Evolutionary conservation across 331 rosid genomes (phyloP).

Genomic region (Dryas integrifolia): DNA sequence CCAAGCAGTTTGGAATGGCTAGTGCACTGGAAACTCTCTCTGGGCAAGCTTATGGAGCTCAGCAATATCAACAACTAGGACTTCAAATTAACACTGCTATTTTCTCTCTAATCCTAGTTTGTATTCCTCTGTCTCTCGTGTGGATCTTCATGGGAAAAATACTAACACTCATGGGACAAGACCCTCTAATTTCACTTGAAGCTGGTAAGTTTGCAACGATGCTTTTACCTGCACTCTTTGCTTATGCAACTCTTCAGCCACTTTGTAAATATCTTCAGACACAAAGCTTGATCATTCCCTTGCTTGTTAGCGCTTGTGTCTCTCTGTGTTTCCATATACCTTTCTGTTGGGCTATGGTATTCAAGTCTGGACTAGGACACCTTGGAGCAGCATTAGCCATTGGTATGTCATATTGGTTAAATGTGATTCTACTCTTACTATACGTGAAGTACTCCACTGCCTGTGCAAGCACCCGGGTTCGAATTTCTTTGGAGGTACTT

Average conservation of each 20-base stretch:
- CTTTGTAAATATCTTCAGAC: constrained; percentile 50
- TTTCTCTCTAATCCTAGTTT: constrained; percentile 45
- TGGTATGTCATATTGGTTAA: constrained; percentile 49
- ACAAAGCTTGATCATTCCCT: constrained; percentile 55
- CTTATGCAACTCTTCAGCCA: constrained; percentile 57
- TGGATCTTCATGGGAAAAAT: constrained; percentile 53
- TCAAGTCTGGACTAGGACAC: constrained; percentile 40
- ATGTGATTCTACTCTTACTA: constrained; percentile 41
- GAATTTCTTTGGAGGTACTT: constrained; percentile 42
- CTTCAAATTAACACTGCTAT: constrained; percentile 50
- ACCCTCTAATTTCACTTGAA: constrained; percentile 55
- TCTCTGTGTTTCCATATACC: constrained; percentile 43
- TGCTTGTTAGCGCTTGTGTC: constrained; percentile 44
- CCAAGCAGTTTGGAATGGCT: constrained; percentile 61
- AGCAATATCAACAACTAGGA: constrained; percentile 53
- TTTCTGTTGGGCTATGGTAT: constrained; percentile 62
- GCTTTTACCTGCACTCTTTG: constrained; percentile 63
- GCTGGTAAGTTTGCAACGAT: constrained; percentile 54
- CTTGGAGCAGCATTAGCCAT: constrained; percentile 64
- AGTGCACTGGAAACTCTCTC: constrained; percentile 65
- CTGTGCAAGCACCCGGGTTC: constrained; percentile 41
- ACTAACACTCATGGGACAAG: constrained; percentile 53
- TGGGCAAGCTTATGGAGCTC: constrained; percentile 74
- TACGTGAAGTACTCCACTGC: constrained; percentile 44
- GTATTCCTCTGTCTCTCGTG: constrained; percentile 46